Base-by-base conservation (phyloP, 2,329 filamentous ascomycete species). In the Neocatenulostroma microsporum region DNA sequence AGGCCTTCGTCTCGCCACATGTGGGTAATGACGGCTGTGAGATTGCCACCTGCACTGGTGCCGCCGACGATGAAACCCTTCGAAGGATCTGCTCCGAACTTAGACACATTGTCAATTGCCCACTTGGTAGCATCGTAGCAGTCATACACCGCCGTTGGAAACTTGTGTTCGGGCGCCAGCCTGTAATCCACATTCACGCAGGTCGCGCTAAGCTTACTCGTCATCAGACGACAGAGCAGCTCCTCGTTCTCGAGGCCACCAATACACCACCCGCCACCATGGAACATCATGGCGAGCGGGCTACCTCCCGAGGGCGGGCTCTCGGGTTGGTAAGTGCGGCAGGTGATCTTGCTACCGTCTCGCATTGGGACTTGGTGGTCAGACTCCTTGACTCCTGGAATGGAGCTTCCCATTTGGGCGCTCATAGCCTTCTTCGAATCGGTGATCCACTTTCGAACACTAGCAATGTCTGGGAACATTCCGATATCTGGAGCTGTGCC, bases 161-260 rank as follows among this genome's bases (percentile, higher is more conserved):
- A 74, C 17, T 58, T 55, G 44, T 72, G 56, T 39, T 72, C 70
- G 0, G 71, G 72, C 6, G 69, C 70, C 21, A 72, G 61, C 1
- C 71, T 59, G 44, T 74, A 74, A 13, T 70, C 68, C 4, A 73
- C 61, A 39, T 68, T 68, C 6, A 73, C 56, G 12, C 67, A 66
- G 0, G 70, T 59, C 18, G 62, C 53, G 0, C 58, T 54, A 14
- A 64, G 40, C 19, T 63, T 55, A 7, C 50, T 40, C 1, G 55
- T 53, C 36, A 69, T 58, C 41, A 57, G 52, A 7, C 65, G 54
- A 40, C 63, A 68, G 14, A 63, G 58, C 10, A 57, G 32, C 40
- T 66, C 63, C 38, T 69, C 66, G 14, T 60, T 62, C 11, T 61
- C 60, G 2, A 68, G 46, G 41, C 61, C 60, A 5, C 68, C 67